Base-by-base conservation (phyloP, 2,329 filamentous ascomycete genomes). In the Colletotrichum tamarilloi region DNA sequence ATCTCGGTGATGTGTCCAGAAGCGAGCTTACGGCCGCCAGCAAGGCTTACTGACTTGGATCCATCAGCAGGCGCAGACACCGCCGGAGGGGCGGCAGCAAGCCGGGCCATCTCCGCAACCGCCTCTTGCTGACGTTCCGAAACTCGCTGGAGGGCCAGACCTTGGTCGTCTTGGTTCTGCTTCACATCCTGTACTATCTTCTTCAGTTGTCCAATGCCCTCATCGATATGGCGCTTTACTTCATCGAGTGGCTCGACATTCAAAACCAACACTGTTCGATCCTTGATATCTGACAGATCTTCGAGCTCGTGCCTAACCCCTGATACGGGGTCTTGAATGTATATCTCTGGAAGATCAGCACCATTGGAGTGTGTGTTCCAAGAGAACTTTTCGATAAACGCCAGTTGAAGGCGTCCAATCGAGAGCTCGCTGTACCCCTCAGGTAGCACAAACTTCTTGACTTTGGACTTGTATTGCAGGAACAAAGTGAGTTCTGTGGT, bases 291-390 rank as follows among this genome's bases (percentile, higher is more conserved):
- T 22, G 87, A 90, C 35, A 99, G 86, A 80, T 99, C 97, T 81
- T 99, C 97, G 28, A 99, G 85, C 84, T 99, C 97, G 81, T 99
- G 96, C 19, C 97, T 93, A n/a, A 99, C 94, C 0, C 97, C 97
- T 9, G 97, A 98, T 2, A 98, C 90, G 0, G 95, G 93, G 81
- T 99, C 97, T 81, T 99, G 97, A 19, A 99, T 97, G 81, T 99
- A 98, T 19, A 99, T 98, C 78, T 99, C 97, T 0, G 97, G 97
- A 58, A 99, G 85, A 80, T 99, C 97, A 16, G 92, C 91, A 8
- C 97, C 97, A 78, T 98, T 97, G 74, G 95, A 93, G 77, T 98
- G 95, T 1, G 96, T 98, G 78, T 98, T 98, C 95, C 97, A 99
- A 0, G 96, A 97, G 80, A 99, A 99, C 81, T 98, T 99, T 77